These are phyloP conservation scores for Zoysia pacifica DNA, from an alignment of 176 grass and related monocot genomes.

Conservation along the genomic window DNA sequence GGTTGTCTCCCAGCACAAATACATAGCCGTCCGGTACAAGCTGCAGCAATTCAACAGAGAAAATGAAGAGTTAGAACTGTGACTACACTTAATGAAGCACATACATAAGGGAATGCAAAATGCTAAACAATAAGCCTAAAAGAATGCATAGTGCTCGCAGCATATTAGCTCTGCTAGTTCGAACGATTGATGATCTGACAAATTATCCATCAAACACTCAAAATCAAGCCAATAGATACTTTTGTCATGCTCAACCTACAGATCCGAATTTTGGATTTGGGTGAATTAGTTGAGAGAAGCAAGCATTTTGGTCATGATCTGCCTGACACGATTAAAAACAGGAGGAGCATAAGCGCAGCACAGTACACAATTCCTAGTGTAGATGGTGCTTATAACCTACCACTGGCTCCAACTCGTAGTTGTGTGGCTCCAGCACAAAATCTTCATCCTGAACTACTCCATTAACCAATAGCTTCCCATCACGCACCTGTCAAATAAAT, in stretches of 20 bases:
- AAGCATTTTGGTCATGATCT: background rate
- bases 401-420: slow-evolving; percentile 73
- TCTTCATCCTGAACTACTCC: slow-evolving; percentile 78
- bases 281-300: background rate
- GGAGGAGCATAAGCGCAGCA: background rate
- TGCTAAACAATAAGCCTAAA: background rate
- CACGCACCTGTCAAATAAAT: slow-evolving; percentile 58
- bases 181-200: background rate
- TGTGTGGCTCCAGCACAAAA: slow-evolving; percentile 79
- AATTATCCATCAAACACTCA: background rate
- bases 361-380: background rate
- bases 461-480: slow-evolving; percentile 85
- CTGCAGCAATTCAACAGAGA: slow-evolving; percentile 36
- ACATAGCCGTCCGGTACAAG: slow-evolving; percentile 74
- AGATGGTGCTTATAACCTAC: slow-evolving; percentile 42
- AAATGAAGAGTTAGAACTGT: background rate
- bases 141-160: background rate
- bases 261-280: background rate
- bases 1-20: slow-evolving; percentile 96
- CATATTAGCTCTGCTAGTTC: background rate
- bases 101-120: background rate
- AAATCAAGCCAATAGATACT: slow-evolving; percentile 11
- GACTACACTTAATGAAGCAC: background rate
- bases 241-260: background rate
- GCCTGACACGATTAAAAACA: background rate